phyloP scores from a whole-genome alignment of 2,329 filamentous ascomycete species.

The Apiospora arundinis region DNA sequence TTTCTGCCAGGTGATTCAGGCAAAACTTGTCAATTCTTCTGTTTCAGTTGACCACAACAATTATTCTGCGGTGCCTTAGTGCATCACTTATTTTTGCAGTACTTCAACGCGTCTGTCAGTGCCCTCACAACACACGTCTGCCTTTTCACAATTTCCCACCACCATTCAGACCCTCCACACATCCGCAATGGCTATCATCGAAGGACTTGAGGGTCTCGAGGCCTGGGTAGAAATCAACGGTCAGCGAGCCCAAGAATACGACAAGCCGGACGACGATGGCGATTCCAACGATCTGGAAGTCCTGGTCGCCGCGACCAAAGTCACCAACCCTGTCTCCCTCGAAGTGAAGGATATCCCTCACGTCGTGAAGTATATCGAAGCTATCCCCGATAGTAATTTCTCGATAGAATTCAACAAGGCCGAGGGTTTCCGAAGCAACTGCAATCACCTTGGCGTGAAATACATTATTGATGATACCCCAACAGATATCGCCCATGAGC shows the following conservation, averaged over 20 bases:
- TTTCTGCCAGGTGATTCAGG: no score
- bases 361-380: not conserved
- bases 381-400: not conserved
- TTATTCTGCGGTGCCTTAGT: no score
- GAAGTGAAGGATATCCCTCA: not conserved
- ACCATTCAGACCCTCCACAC: not conserved
- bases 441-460: not conserved
- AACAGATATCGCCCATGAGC: not conserved
- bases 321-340: not conserved
- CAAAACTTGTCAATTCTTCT: no score
- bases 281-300: not conserved
- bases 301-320: not conserved
- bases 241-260: not conserved
- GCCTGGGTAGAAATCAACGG: not conserved
- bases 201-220: not conserved
- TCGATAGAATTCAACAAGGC: not conserved
- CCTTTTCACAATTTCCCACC: not conserved
- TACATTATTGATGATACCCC: not conserved
- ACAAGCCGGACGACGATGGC: not conserved
- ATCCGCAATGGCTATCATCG: constrained; percentile 9
- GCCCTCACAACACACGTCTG: not conserved
- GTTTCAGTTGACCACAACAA: no score
- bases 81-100: no score
- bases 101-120: not conserved
- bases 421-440: not conserved